These are phyloP conservation scores for Camptophora hylomeconis DNA, from an alignment of 2,329 filamentous ascomycete species.

Conservation along the genomic window DNA sequence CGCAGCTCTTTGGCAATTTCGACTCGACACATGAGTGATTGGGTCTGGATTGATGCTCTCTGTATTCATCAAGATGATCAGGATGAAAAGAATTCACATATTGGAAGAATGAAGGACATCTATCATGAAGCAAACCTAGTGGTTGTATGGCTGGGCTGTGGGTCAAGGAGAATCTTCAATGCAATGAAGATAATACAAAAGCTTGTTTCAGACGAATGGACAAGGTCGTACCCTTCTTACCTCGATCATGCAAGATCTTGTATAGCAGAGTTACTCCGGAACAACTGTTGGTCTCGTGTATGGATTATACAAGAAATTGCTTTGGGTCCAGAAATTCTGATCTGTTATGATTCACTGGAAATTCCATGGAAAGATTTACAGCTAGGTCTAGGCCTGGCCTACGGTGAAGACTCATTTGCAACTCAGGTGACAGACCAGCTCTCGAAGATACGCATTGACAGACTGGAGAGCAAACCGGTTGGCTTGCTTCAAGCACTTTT, in stretches of 20 bases:
- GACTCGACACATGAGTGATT: too few relatives aligned
- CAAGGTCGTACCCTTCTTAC: neutral
- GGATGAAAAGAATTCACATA: conserved; percentile 14
- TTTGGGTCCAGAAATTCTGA: too few relatives aligned
- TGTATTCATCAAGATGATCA: conserved; percentile 16
- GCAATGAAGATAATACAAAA: neutral
- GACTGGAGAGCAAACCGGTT: too few relatives aligned
- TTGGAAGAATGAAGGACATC: conserved; percentile 13
- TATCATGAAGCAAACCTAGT: conserved; percentile 6
- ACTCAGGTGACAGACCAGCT: too few relatives aligned
- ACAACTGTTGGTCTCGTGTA: conserved; percentile 6
- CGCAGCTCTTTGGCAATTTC: too few relatives aligned
- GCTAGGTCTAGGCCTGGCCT: too few relatives aligned
- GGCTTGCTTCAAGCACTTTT: too few relatives aligned
- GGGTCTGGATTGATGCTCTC: conserved; percentile 15
- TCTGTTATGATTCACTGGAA: too few relatives aligned
- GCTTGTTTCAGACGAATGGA: neutral
- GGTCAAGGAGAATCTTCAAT: neutral
- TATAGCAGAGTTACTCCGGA: neutral
- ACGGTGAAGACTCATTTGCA: too few relatives aligned
- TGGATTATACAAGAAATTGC: conserved; percentile 10
- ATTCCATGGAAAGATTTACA: too few relatives aligned
- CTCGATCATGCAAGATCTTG: neutral
- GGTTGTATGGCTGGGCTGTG: conserved; percentile 7
- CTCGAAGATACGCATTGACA: too few relatives aligned